phyloP scores from a whole-genome alignment of 2,329 filamentous ascomycete species.

The Pyrenophora seminiperda region DNA sequence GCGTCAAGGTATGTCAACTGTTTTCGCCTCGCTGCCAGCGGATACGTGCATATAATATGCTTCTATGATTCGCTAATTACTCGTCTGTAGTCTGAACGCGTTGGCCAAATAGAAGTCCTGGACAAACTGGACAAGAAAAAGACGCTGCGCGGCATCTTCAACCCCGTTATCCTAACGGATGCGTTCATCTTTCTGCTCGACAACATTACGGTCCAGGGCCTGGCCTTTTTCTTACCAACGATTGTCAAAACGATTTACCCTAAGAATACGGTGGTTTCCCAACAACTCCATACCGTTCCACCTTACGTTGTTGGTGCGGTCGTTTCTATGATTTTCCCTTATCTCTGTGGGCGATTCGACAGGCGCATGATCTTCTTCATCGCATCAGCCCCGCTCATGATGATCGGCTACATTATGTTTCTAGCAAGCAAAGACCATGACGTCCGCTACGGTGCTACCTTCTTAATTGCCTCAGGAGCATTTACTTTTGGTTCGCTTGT shows the following conservation, averaged over 20 bases:
- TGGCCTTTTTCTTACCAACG: conserved; percentile 72
- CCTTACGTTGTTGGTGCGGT: conserved; percentile 72
- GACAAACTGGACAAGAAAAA: conserved; percentile 67
- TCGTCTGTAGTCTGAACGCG: conserved; percentile 60
- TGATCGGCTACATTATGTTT: conserved; percentile 73
- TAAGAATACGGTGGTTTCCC: conserved; percentile 59
- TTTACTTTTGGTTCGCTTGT: conserved; percentile 68
- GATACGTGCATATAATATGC: no score
- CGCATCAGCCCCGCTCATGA: conserved; percentile 64
- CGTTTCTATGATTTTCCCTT: conserved; percentile 67
- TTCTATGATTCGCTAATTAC: no score
- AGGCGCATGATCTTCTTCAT: conserved; percentile 66
- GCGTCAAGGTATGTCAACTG: conserved; percentile 57
- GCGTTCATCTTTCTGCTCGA: conserved; percentile 66
- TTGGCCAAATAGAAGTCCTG: conserved; percentile 66
- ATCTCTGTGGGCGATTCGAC: conserved; percentile 66
- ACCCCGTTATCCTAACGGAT: conserved; percentile 64
- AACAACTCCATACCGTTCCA: conserved; percentile 73
- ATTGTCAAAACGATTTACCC: conserved; percentile 74
- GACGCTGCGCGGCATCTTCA: conserved; percentile 65
- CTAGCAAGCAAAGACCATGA: conserved; percentile 57
- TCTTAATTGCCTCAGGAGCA: conserved; percentile 68
- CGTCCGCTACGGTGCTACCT: conserved; percentile 71
- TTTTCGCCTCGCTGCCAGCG: not conserved
- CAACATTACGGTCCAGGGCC: conserved; percentile 73